Evolutionary conservation across 495 filamentous ascomycete genomes (phyloP).

Genomic region (Hypoxylon cercidicola): DNA sequence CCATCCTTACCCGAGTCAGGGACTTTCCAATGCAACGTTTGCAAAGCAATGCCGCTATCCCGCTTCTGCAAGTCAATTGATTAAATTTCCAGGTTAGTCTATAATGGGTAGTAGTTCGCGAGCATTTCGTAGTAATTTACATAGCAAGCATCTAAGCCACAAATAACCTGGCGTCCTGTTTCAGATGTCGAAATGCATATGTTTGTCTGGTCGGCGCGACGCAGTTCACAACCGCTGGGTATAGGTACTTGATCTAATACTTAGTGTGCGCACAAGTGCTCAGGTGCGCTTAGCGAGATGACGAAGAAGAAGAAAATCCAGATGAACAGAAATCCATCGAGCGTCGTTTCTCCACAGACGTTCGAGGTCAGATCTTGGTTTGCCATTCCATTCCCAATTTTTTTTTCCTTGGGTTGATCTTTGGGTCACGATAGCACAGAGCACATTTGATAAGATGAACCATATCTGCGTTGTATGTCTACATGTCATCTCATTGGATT

Average conservation of each 20-base stretch:
- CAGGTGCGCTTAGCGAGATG: too few species aligned
- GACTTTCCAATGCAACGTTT: neutral
- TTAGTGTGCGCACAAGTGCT: too few species aligned
- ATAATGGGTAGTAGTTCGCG: neutral
- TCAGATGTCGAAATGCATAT: neutral
- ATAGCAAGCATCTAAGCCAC: conserved; percentile 4
- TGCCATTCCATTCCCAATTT: neutral
- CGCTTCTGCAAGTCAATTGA: conserved; percentile 14
- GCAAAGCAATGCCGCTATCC: conserved; percentile 10
- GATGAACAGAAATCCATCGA: neutral
- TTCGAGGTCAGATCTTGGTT: neutral
- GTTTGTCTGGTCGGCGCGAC: neutral
- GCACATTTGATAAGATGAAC: neutral
- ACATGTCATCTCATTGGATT: too few species aligned
- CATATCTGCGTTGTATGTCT: too few species aligned
- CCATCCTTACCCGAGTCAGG: conserved; percentile 24
- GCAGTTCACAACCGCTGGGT: too few species aligned
- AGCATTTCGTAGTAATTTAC: conserved; percentile 5
- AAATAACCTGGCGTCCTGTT: neutral
- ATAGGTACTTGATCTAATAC: too few species aligned
- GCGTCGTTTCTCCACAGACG: conserved; percentile 1
- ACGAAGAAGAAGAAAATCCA: neutral
- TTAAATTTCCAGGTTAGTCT: conserved; percentile 11
- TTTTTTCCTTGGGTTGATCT: neutral
- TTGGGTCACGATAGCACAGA: neutral